Conservation (phyloP, 1,139 yeast genomes). For the Debaryomyces psychrophilus region DNA sequence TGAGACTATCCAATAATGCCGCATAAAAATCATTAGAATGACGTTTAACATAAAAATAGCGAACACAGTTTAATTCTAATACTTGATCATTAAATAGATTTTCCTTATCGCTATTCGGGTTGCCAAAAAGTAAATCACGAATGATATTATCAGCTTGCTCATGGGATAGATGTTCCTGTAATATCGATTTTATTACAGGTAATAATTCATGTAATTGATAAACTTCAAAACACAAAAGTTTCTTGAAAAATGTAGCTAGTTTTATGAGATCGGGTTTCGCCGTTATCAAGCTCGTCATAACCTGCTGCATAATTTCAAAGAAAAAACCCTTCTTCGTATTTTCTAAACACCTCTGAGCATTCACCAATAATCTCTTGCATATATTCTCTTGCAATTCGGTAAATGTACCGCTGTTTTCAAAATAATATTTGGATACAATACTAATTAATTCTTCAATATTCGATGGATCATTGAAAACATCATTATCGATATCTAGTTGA, state of each 20-base stretch:
- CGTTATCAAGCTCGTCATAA: conserved; percentile 12
- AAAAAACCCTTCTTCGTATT: conserved; percentile 14
- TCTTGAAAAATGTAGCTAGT: conserved; percentile 19
- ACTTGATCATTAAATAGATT: conserved; percentile 18
- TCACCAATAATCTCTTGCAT: conserved; percentile 23
- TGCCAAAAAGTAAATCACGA: conserved; percentile 22
- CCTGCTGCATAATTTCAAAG: conserved; percentile 13
- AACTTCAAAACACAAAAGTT: conserved; percentile 25
- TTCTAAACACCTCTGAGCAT: conserved; percentile 19
- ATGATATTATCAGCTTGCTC: conserved; percentile 14
- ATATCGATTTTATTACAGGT: conserved; percentile 9
- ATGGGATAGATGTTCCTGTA: conserved; percentile 1
- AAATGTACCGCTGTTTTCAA: not conserved
- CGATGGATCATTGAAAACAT: not conserved
- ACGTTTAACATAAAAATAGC: conserved; percentile 16
- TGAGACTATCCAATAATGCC: conserved; percentile 18
- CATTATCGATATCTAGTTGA: conserved; percentile 8
- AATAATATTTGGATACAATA: conserved; percentile 3
- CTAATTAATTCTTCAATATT: not conserved
- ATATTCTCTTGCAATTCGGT: conserved; percentile 4
- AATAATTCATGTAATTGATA: conserved; percentile 21
- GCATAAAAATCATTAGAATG: conserved; percentile 10
- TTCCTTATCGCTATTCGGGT: conserved; percentile 12
- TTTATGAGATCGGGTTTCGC: conserved; percentile 8
- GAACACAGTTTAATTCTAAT: conserved; percentile 20